Conservation (phyloP, 140 eudicot genomes). For the Oenanthe javanica region DNA sequence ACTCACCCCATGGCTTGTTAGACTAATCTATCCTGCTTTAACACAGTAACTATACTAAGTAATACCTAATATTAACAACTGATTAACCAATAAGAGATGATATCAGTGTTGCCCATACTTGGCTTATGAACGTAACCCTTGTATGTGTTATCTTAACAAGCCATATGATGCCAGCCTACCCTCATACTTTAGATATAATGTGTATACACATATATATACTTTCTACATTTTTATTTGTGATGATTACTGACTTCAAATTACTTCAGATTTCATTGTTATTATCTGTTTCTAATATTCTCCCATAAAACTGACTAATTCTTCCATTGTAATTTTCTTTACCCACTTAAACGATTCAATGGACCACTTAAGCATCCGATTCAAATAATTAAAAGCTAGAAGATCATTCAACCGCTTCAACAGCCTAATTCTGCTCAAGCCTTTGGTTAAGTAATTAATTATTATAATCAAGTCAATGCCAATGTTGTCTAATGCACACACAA, state of each 20-base stretch:
- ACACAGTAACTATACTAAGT: not conserved
- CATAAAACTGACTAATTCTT: not conserved
- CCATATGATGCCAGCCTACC: not conserved
- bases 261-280: not conserved
- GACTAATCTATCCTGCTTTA: not conserved
- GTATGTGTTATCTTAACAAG: not conserved
- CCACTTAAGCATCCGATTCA: not conserved
- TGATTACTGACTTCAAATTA: not conserved
- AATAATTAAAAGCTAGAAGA: not conserved
- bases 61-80: not conserved
- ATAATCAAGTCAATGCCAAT: not conserved
- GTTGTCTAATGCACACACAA: not conserved
- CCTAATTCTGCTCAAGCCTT: not conserved
- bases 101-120: not conserved
- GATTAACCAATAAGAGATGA: not conserved
- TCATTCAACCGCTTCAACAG: not conserved
- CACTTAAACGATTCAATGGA: not conserved
- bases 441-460: not conserved
- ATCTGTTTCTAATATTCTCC: not conserved
- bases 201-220: not conserved
- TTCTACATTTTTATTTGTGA: not conserved
- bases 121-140: not conserved
- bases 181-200: not conserved
- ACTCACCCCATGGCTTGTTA: not conserved
- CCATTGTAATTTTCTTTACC: not conserved